These are phyloP conservation scores for Aspergillus tubingensis DNA, from an alignment of 2,329 filamentous ascomycete genomes.

Conservation along the genomic window DNA sequence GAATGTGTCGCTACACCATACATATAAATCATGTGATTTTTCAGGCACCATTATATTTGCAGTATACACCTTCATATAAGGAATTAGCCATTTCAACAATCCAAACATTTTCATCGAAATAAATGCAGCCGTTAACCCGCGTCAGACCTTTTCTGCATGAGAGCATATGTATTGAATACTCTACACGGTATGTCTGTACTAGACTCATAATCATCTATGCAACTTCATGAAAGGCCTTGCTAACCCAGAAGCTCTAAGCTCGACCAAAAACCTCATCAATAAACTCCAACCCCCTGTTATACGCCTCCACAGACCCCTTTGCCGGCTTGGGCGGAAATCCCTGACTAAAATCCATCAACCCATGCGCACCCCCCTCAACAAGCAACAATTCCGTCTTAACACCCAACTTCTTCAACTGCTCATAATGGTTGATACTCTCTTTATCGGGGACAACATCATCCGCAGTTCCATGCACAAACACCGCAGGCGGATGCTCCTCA, in stretches of 20 bases:
- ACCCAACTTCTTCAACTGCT: slow-evolving; percentile 18
- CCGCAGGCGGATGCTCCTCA: slow-evolving; percentile 19
- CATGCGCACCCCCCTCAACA: slow-evolving; percentile 21
- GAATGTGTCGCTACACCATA: too few relatives aligned
- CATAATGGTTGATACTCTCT: slow-evolving; percentile 22
- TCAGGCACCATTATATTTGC: too few relatives aligned
- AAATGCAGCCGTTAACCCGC: too few relatives aligned
- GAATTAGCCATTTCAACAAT: too few relatives aligned
- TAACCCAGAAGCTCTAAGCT: not conserved
- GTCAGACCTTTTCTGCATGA: too few relatives aligned
- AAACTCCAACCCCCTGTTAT: slow-evolving; percentile 21
- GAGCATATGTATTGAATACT: too few relatives aligned
- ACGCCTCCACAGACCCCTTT: slow-evolving; percentile 15
- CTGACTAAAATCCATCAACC: slow-evolving; percentile 14
- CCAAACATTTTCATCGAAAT: too few relatives aligned
- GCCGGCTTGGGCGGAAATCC: slow-evolving; percentile 2
- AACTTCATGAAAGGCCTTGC: too few relatives aligned
- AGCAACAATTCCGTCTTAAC: slow-evolving; percentile 18
- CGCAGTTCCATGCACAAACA: slow-evolving; percentile 24
- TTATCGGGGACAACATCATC: slow-evolving; percentile 25
- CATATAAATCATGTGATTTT: too few relatives aligned
- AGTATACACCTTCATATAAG: too few relatives aligned
- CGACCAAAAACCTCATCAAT: slow-evolving; percentile 13
- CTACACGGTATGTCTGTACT: too few relatives aligned
- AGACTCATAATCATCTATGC: too few relatives aligned